A percentile compares a stretch with the other conserved stretches of the same genome.
These are phyloP conservation scores for Saturnispora bothae DNA, from an alignment of 805 yeast genomes.

Conservation along the genomic window DNA sequence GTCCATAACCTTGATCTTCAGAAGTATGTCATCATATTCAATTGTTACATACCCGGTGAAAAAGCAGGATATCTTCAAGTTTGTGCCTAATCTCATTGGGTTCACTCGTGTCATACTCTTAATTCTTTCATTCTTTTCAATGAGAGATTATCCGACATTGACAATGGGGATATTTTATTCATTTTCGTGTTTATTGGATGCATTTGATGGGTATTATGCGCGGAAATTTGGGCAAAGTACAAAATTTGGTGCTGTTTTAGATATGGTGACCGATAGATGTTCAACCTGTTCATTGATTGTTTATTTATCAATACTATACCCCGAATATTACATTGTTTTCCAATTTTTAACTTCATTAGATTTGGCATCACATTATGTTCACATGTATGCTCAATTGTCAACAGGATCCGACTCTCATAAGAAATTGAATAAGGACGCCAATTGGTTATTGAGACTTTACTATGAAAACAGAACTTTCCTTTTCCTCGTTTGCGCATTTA, in stretches of 20 bases:
- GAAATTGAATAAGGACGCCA: conserved; percentile 58
- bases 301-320: conserved; percentile 72
- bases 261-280: conserved; percentile 98
- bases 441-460: conserved; percentile 69
- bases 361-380: conserved; percentile 93
- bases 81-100: conserved; percentile 88
- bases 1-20: too few species aligned
- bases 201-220: conserved; percentile 94
- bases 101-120: conserved; percentile 78
- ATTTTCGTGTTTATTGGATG: conserved; percentile 85
- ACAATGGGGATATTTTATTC: conserved; percentile 69
- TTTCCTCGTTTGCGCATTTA: conserved; percentile 83
- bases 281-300: conserved; percentile 91
- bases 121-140: conserved; percentile 63
- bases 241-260: conserved; percentile 89
- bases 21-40: conserved; percentile 1
- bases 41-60: conserved; percentile 10
- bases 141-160: conserved; percentile 74
- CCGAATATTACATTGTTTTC: conserved; percentile 56
- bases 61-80: conserved; percentile 46
- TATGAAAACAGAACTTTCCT: conserved; percentile 78
- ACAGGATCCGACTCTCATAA: conserved; percentile 79
- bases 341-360: conserved; percentile 79
- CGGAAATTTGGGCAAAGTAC: conserved; percentile 82
- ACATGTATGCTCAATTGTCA: conserved; percentile 88